A percentile compares a stretch with the other conserved stretches of the same genome.
Evolutionary conservation across 768 basidiomycete genomes (phyloP).

Genomic region (Naganishia vishniacii): DNA sequence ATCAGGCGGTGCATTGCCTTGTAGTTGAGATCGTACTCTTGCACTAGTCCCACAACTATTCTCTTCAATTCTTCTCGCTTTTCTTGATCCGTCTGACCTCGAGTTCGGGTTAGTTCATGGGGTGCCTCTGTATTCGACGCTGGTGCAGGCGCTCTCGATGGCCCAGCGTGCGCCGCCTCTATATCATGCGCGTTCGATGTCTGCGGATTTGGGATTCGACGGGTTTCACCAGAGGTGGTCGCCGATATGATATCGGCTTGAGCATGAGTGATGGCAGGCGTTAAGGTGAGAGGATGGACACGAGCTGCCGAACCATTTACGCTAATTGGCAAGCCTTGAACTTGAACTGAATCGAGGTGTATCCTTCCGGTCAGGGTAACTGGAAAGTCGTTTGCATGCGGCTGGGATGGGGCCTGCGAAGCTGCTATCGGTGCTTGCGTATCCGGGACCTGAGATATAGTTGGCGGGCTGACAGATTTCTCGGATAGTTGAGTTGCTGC

Average conservation of each 20-base stretch:
- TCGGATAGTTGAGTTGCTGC: not conserved
- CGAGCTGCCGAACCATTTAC: not conserved
- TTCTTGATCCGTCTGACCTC: not conserved
- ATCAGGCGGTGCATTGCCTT: slow-evolving; percentile 14
- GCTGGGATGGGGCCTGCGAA: not conserved
- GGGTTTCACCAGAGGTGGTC: too few species aligned
- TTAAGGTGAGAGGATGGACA: not conserved
- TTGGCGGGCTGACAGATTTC: not conserved
- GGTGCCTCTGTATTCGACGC: not conserved
- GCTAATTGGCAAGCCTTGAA: not conserved
- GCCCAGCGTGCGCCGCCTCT: too few species aligned
- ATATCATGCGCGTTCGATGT: too few species aligned
- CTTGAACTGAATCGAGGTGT: slow-evolving; percentile 8
- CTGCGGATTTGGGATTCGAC: too few species aligned
- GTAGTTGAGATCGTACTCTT: slow-evolving; percentile 11
- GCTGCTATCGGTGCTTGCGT: not conserved
- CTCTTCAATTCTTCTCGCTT: slow-evolving; percentile 10
- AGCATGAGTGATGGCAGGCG: too few species aligned
- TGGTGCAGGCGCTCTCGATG: not conserved
- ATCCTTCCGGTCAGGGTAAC: slow-evolving; percentile 6
- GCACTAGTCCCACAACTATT: slow-evolving; percentile 4
- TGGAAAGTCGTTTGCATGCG: not conserved
- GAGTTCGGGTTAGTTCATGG: not conserved
- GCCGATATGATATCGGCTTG: too few species aligned
- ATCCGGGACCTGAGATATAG: slow-evolving; percentile 15